A percentile compares a stretch with the other conserved stretches of the same genome.
phyloP scores from a whole-genome alignment of 2,329 filamentous ascomycete species.

The Alternaria alternata region DNA sequence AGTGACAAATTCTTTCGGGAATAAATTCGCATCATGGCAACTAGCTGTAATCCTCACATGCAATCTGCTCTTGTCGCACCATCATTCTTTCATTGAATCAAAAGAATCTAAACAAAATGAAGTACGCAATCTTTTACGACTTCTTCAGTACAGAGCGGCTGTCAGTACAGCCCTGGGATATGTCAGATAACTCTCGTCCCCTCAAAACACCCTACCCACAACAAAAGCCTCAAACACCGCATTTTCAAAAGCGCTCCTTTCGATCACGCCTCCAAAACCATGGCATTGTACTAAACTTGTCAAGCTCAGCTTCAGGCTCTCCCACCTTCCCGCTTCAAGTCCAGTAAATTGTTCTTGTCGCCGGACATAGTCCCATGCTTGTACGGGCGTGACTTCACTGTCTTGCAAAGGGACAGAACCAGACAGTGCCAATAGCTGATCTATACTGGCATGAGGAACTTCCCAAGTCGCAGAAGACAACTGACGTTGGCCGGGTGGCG shows the following conservation, averaged over 20 bases:
- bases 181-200: not conserved
- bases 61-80: too few species aligned
- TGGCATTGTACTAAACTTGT: conserved; percentile 42
- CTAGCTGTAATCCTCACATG: too few species aligned
- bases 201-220: conserved; percentile 22
- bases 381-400: conserved; percentile 48
- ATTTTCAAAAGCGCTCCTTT: conserved; percentile 23
- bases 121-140: too few species aligned
- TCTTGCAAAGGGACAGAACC: conserved; percentile 28
- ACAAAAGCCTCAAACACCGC: conserved; percentile 23
- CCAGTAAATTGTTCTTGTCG: conserved; percentile 31
- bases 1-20: not conserved
- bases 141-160: too few species aligned
- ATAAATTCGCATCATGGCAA: not conserved
- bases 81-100: too few species aligned
- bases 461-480: conserved; percentile 21
- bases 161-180: too few species aligned
- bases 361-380: conserved; percentile 49
- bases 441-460: conserved; percentile 24
- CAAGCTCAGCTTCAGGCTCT: conserved; percentile 15
- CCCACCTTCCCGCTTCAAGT: conserved; percentile 31
- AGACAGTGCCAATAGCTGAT: conserved; percentile 31
- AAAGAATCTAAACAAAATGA: too few species aligned
- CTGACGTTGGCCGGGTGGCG: conserved; percentile 10
- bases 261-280: conserved; percentile 40